Evolutionary conservation across 2,329 filamentous ascomycete genomes (phyloP).

Genomic region (Talaromyces sp.): DNA sequence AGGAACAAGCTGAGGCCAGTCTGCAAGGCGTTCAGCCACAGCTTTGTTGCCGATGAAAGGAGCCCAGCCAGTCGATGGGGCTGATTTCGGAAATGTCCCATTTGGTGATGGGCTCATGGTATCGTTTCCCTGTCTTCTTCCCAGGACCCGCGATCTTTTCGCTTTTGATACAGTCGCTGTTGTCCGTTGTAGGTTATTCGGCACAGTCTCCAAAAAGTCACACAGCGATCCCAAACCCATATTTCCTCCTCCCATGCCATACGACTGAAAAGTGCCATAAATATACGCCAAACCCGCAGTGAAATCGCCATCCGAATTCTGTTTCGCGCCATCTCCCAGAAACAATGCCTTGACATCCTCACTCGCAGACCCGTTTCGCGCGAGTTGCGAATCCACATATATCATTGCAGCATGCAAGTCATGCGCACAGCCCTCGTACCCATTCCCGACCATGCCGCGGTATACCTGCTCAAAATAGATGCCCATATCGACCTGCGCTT

Average conservation of each 20-base stretch:
- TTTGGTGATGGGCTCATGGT: background rate
- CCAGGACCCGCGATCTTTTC: background rate
- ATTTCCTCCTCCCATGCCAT: constrained; percentile 36
- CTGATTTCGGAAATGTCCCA: constrained; percentile 13
- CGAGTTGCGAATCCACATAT: constrained; percentile 46
- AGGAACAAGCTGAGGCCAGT: constrained; percentile 32
- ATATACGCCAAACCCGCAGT: constrained; percentile 38
- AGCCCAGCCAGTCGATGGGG: constrained; percentile 39
- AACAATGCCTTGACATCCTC: constrained; percentile 44
- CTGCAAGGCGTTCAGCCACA: constrained; percentile 38
- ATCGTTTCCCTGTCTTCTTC: background rate
- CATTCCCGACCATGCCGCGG: constrained; percentile 45
- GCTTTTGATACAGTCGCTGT: background rate
- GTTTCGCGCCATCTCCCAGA: constrained; percentile 42
- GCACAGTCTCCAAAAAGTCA: constrained; percentile 36
- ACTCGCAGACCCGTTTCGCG: constrained; percentile 24
- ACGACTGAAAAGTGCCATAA: constrained; percentile 41
- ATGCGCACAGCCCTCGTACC: constrained; percentile 45
- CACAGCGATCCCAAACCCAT: constrained; percentile 40
- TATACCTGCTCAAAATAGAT: constrained; percentile 48
- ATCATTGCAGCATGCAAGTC: constrained; percentile 46
- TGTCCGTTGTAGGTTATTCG: background rate
- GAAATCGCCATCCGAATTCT: constrained; percentile 45
- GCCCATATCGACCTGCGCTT: constrained; percentile 48
- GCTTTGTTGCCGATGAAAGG: constrained; percentile 36